Evolutionary conservation across 306 rosid genomes (phyloP).

Genomic region (Vachellia pachyceras): DNA sequence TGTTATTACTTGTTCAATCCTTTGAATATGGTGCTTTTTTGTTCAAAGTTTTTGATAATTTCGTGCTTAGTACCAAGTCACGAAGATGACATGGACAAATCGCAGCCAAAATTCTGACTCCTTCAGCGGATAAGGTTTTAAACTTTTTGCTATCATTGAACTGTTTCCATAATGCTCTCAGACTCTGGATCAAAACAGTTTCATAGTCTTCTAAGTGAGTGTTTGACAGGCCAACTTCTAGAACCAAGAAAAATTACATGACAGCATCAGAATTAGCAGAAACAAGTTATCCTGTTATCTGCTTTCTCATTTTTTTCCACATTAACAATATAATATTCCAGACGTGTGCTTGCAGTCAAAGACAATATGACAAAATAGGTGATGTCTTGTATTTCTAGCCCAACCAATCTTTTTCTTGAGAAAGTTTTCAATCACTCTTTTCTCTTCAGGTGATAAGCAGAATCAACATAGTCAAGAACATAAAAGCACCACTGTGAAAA

Average conservation of each 20-base stretch:
- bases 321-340: background rate
- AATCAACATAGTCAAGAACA: background rate
- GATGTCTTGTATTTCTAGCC: background rate
- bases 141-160: background rate
- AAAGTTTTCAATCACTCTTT: slow-evolving; percentile 1
- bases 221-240: slow-evolving; percentile 7
- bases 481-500: slow-evolving; percentile 17
- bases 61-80: background rate
- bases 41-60: slow-evolving; percentile 13
- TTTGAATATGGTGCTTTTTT: slow-evolving; percentile 6
- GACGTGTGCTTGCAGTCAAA: background rate
- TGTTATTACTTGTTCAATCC: slow-evolving; percentile 11
- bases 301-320: background rate
- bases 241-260: background rate
- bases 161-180: slow-evolving; percentile 7
- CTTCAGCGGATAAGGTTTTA: background rate
- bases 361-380: background rate
- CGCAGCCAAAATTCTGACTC: background rate
- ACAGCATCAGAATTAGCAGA: background rate
- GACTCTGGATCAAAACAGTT: background rate
- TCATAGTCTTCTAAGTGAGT: background rate
- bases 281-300: background rate
- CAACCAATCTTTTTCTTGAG: background rate
- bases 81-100: slow-evolving; percentile 5
- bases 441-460: background rate